Percentiles rank a stretch among this genome's conserved stretches.
phyloP scores from a whole-genome alignment of 441 rosid genomes.

The Breynia disticha region DNA sequence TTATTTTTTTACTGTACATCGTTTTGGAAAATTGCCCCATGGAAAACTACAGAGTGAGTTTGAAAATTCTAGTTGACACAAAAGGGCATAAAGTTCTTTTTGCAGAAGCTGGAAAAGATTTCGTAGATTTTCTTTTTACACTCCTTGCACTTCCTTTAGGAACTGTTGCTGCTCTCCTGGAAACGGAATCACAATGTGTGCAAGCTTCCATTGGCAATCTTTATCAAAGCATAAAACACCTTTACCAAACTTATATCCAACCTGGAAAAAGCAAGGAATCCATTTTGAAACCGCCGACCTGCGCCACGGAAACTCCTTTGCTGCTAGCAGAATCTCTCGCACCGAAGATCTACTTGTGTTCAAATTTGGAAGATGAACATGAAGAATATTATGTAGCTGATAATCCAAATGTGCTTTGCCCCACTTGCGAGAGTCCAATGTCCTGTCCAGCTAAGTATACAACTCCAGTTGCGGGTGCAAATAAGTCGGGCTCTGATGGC shows the following conservation, averaged over 20 bases:
- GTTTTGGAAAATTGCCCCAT: too few relatives aligned
- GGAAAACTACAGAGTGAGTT: background rate
- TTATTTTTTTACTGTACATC: too few relatives aligned
- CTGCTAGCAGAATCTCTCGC: background rate
- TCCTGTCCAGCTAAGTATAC: too few relatives aligned
- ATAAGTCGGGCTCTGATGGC: background rate
- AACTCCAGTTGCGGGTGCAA: background rate
- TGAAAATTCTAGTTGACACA: background rate
- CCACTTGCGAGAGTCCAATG: background rate
- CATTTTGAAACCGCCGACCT: background rate
- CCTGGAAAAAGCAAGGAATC: background rate
- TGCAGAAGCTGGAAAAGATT: too few relatives aligned
- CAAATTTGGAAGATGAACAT: background rate
- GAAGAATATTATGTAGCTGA: background rate
- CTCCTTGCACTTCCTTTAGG: background rate
- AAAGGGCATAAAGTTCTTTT: background rate
- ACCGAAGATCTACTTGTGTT: background rate
- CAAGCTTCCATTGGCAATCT: background rate
- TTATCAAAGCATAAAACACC: background rate
- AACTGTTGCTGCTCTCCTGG: background rate
- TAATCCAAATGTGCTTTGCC: background rate
- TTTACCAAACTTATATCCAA: background rate
- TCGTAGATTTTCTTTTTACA: conserved; percentile 2
- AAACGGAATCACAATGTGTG: background rate
- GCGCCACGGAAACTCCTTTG: background rate